Evolutionary conservation across 192 early-diverging fungal species (phyloP).

Genomic region (Gonapodya prolifera): DNA sequence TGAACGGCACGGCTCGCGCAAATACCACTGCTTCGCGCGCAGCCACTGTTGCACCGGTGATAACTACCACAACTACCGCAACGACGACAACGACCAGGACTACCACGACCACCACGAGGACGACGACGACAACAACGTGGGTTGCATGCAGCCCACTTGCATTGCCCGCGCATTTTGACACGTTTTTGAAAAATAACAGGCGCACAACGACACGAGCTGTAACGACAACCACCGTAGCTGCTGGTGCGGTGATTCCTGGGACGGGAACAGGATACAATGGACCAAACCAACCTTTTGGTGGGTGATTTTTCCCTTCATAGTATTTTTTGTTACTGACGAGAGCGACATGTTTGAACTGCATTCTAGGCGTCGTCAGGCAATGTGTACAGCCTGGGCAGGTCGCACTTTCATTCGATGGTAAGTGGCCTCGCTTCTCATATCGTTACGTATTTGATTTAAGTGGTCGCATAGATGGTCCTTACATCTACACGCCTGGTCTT

Average conservation of each 20-base stretch:
- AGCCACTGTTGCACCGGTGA: background rate
- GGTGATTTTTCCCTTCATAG: too few species aligned
- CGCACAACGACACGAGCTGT: too few species aligned
- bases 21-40: background rate
- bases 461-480: conserved; percentile 6
- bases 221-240: background rate
- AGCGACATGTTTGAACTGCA: too few species aligned
- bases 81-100: background rate
- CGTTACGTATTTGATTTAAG: too few species aligned
- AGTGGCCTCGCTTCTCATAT: background rate
- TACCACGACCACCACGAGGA: background rate
- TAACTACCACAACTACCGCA: background rate
- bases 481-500: conserved; percentile 5
- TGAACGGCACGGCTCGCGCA: background rate
- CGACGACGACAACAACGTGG: background rate
- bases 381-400: background rate
- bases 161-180: too few species aligned
- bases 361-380: background rate
- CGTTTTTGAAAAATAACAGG: too few species aligned
- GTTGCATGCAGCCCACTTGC: too few species aligned
- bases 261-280: background rate
- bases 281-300: background rate
- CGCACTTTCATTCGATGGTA: background rate
- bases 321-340: too few species aligned
- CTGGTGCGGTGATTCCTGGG: background rate